A percentile compares a stretch with the other conserved stretches of the same genome.
Conservation (phyloP, 2,329 filamentous ascomycete species). For the Juglanconis sp. region DNA sequence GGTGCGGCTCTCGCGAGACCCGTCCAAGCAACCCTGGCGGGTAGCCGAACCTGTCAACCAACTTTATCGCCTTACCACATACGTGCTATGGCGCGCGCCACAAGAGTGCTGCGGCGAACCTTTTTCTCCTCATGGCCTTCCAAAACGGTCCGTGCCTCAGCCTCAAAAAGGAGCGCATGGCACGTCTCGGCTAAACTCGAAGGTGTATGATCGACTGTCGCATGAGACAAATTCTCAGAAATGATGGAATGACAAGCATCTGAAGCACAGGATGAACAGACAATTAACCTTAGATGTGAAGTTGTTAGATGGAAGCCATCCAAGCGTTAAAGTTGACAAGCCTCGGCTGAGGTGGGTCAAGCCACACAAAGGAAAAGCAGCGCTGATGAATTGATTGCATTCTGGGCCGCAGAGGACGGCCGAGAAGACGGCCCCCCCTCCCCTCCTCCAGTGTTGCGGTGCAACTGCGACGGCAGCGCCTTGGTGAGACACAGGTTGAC, state of each 20-base stretch:
- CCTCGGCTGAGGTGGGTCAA: background rate
- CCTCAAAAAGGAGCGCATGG: background rate
- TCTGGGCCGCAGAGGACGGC: background rate
- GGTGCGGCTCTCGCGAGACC: conserved; percentile 9
- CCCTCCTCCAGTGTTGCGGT: background rate
- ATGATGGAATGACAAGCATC: background rate
- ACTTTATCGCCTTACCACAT: background rate
- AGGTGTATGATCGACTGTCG: conserved; percentile 14
- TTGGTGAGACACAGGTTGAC: conserved; percentile 8
- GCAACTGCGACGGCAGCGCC: background rate
- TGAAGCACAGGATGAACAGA: conserved; percentile 4
- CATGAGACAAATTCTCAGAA: conserved; percentile 6
- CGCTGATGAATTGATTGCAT: background rate
- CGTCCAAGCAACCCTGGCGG: conserved; percentile 7
- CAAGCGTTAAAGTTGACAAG: background rate
- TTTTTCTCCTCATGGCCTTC: background rate
- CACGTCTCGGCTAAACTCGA: conserved; percentile 8
- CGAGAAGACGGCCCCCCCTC: background rate
- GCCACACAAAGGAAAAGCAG: background rate
- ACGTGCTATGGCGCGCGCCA: too few relatives aligned
- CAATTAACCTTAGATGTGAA: conserved; percentile 4
- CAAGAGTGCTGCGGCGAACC: conserved; percentile 5
- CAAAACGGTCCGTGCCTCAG: conserved; percentile 16
- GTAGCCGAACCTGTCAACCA: background rate
- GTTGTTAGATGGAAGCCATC: background rate